Conservation (phyloP, 2,329 filamentous ascomycete genomes). For the Xylaria sp. region DNA sequence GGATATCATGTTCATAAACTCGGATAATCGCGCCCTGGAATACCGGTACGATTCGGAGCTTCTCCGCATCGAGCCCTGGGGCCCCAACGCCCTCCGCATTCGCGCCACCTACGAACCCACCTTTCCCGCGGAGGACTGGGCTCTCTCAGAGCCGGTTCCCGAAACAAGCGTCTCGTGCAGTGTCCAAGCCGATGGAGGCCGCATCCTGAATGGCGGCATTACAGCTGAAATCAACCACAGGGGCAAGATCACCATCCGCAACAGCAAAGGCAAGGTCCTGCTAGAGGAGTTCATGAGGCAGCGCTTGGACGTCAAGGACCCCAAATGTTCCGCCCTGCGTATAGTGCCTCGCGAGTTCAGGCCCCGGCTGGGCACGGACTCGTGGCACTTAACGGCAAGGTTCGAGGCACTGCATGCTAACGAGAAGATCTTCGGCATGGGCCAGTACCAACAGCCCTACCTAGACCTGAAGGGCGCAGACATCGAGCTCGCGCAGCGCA, state of each 20-base stretch:
- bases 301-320: conserved; percentile 62
- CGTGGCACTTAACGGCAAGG: conserved; percentile 68
- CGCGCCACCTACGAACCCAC: conserved; percentile 56
- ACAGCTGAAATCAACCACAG: conserved; percentile 49
- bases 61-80: conserved; percentile 62
- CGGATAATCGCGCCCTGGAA: conserved; percentile 26
- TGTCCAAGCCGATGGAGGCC: conserved; percentile 49
- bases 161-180: conserved; percentile 35
- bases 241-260: conserved; percentile 56
- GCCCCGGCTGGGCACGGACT: conserved; percentile 61
- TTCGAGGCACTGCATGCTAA: conserved; percentile 60
- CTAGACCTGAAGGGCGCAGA: conserved; percentile 72
- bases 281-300: conserved; percentile 66
- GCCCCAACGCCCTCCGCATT: conserved; percentile 59
- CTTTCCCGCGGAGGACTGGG: conserved; percentile 56
- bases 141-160: conserved; percentile 50
- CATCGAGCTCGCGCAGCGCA: conserved; percentile 72
- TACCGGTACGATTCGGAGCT: conserved; percentile 57
- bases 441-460: conserved; percentile 73
- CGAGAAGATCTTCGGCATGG: conserved; percentile 76
- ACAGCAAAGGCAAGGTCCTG: conserved; percentile 47
- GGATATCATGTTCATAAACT: conserved; percentile 31
- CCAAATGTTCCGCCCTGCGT: conserved; percentile 68
- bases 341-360: conserved; percentile 69
- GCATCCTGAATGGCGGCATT: conserved; percentile 61